Percentiles rank a stretch among this genome's conserved stretches.
Conservation (phyloP, 768 basidiomycete species). For the Glaciozyma martinii region DNA sequence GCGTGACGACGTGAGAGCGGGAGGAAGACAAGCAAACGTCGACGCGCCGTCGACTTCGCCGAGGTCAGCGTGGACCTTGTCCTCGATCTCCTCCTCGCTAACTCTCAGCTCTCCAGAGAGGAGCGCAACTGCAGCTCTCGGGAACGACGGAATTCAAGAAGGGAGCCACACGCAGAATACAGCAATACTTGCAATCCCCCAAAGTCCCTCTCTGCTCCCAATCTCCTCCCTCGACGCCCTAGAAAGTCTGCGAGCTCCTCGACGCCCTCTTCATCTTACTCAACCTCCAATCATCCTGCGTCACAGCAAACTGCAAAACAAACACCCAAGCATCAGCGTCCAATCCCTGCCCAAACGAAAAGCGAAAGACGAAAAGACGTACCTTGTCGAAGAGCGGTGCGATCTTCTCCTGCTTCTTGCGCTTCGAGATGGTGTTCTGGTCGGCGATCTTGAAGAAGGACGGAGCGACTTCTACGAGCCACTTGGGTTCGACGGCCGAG, state of each 20-base stretch:
- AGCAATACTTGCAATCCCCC: too few species aligned
- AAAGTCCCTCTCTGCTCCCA: too few species aligned
- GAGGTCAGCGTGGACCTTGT: too few species aligned
- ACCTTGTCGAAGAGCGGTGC: conserved; percentile 80
- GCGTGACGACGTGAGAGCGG: too few species aligned
- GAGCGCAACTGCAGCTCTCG: too few species aligned
- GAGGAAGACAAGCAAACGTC: too few species aligned
- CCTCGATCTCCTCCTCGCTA: too few species aligned
- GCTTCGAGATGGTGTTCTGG: conserved; percentile 91
- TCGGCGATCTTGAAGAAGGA: conserved; percentile 99
- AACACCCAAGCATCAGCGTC: conserved; percentile 44
- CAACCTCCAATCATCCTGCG: conserved; percentile 61
- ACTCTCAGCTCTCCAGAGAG: too few species aligned
- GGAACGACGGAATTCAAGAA: too few species aligned
- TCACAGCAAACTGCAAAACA: conserved; percentile 51
- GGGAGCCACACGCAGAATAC: too few species aligned
- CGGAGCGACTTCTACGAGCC: conserved; percentile 86
- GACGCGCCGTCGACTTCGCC: too few species aligned
- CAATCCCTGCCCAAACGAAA: not conserved
- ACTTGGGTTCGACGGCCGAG: conserved; percentile 92
- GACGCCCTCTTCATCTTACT: conserved; percentile 87
- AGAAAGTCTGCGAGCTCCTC: conserved; percentile 82
- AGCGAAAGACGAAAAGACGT: conserved; percentile 45
- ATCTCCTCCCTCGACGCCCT: not conserved
- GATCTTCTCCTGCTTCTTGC: conserved; percentile 93